Conservation (phyloP, 2,329 filamentous ascomycete species). For the Lachnellula occidentalis region DNA sequence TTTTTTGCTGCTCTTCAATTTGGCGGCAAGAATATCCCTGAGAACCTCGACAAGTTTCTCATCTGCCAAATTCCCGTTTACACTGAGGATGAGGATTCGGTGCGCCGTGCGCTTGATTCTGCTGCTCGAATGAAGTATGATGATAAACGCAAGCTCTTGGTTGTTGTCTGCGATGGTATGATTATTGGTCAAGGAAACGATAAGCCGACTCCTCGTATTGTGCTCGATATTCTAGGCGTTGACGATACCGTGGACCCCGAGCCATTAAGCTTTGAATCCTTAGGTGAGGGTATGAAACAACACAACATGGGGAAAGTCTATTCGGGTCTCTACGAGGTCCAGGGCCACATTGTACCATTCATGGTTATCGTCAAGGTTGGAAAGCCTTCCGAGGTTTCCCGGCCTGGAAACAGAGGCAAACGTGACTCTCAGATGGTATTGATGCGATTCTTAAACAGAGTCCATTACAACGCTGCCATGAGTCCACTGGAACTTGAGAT, state of each 20-base stretch:
- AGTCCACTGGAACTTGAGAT: constrained; percentile 95
- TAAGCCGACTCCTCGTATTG: constrained; percentile 87
- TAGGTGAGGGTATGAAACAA: constrained; percentile 93
- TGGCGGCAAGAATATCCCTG: constrained; percentile 80
- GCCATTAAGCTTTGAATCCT: constrained; percentile 90
- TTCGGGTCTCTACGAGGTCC: constrained; percentile 93
- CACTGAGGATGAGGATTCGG: constrained; percentile 95
- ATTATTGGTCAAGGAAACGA: constrained; percentile 99
- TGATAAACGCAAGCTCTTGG: constrained; percentile 92
- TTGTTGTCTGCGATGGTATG: constrained; percentile 96
- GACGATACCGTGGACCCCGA: constrained; percentile 91
- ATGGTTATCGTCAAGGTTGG: constrained; percentile 95
- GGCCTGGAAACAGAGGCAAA: constrained; percentile 94
- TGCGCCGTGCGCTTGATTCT: constrained; percentile 95
- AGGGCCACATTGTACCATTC: constrained; percentile 97
- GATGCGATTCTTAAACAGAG: constrained; percentile 98
- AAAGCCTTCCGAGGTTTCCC: constrained; percentile 67
- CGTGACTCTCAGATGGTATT: constrained; percentile 98
- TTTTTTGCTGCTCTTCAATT: constrained; percentile 97
- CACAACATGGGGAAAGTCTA: constrained; percentile 99
- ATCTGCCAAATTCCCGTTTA: constrained; percentile 98
- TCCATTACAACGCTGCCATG: constrained; percentile 97
- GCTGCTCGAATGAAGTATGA: constrained; percentile 94
- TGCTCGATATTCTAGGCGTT: constrained; percentile 93
- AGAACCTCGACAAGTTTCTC: constrained; percentile 96